Evolutionary conservation across 169 alveolate species (phyloP).

Genomic region (Eimeria maxima): DNA sequence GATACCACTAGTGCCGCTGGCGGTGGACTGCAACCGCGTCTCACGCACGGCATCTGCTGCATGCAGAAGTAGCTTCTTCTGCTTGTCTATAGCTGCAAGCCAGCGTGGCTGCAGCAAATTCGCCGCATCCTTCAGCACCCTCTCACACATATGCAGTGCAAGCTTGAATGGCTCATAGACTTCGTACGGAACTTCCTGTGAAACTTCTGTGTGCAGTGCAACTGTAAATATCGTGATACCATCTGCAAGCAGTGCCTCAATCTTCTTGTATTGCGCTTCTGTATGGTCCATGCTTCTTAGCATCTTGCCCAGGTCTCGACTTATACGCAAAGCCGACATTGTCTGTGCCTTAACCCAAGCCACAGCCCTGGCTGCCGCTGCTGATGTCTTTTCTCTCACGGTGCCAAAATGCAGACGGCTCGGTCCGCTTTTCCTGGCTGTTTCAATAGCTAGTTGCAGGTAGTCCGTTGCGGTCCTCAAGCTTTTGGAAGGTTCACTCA

Average conservation of each 20-base stretch:
- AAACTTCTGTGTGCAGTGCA: conserved; percentile 5
- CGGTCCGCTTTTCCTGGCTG: neutral
- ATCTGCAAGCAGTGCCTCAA: neutral
- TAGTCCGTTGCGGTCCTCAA: neutral
- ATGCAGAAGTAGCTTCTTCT: neutral
- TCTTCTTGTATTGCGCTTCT: neutral
- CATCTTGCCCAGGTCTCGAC: conserved; percentile 31
- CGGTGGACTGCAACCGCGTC: neutral
- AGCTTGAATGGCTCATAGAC: neutral
- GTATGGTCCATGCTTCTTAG: neutral
- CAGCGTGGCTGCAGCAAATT: neutral
- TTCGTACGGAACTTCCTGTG: neutral
- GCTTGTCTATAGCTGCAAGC: neutral
- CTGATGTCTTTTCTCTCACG: neutral
- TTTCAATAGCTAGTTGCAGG: neutral
- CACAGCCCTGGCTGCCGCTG: conserved; percentile 23
- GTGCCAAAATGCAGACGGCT: neutral
- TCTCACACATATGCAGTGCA: conserved; percentile 24
- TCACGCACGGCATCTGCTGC: conserved; percentile 10
- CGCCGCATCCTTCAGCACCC: neutral
- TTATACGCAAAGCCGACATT: neutral
- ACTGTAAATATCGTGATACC: neutral
- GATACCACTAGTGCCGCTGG: neutral
- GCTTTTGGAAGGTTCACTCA: neutral
- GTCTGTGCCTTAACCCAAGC: neutral